Evolutionary conservation across 1,284 basidiomycete genomes (phyloP), one percentile per base, ranked within the genome.

Genomic region (Cryptococcus jaspeensis): DNA sequence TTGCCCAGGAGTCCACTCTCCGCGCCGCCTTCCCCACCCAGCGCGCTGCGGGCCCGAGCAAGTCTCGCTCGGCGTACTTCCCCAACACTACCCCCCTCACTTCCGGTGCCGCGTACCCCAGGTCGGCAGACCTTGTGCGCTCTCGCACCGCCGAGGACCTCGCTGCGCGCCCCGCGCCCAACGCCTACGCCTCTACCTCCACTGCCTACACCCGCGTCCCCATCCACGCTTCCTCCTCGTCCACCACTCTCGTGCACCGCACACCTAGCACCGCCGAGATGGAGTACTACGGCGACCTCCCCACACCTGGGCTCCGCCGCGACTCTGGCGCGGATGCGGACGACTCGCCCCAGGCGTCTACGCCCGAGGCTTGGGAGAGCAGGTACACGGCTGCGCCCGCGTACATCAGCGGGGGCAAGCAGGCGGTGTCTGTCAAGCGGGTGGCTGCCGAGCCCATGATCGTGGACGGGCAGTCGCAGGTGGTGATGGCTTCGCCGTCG

Each of bases 251-350:
- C 22, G 37, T 12, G 16, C 23, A 37, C 39, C 39, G 37, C 38
- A 15, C 50, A 5, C 13, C 20, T 22, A 5, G 38, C 12, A 51
- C 39, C 23, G 38, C 59, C 22, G 61, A 58, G 13, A 50, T 51
- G 12, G 55, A 59, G 18, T 59, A 70, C 20, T 67, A 71, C 54
- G 66, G 67, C 36, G 69, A 71, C 8, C 64, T 66, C 5, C 65
- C 70, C 9, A 70, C 68, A 16, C 70, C 70, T 9, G 70, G 59
- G 16, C 59, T 72, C 15, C 57, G 70, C 23, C 49, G 70, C 35
- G 70, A 65, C 41, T 69, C 66, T 8, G 56, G 52, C 36, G 65
- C 64, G 49, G 62, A 60, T 4, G 55, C 57, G 25, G 58, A 43
- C 22, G 59, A 60, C 20, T 25, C 56, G 22, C 63, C 63, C 11